A percentile compares a stretch with the other conserved stretches of the same genome.
Evolutionary conservation across 164 flowering plant genomes (phyloP).

Genomic region (Litsea cubeba): DNA sequence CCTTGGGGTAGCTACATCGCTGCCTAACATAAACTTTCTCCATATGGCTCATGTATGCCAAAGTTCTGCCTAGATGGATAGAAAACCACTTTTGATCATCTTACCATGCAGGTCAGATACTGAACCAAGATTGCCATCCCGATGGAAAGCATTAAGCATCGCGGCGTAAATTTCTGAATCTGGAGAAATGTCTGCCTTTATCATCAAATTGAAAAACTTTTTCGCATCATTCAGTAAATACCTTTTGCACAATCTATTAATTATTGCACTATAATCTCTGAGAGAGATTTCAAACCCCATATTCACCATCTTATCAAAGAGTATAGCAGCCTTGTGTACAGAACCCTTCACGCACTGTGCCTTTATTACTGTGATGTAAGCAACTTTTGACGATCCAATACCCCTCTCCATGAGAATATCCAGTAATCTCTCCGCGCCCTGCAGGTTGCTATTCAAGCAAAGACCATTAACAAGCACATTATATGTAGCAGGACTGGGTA

Average conservation of each 20-base stretch:
- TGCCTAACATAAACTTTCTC: slow-evolving; percentile 1
- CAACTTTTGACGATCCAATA: slow-evolving; percentile 41
- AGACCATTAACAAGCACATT: slow-evolving; percentile 64
- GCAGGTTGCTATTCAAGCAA: slow-evolving; percentile 45
- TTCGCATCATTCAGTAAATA: slow-evolving; percentile 38
- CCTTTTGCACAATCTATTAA: slow-evolving; percentile 76
- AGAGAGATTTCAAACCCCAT: slow-evolving; percentile 52
- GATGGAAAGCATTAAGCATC: slow-evolving; percentile 32
- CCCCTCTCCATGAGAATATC: slow-evolving; percentile 25
- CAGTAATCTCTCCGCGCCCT: slow-evolving; percentile 44
- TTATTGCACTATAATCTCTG: slow-evolving; percentile 62
- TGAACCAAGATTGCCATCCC: slow-evolving; percentile 25
- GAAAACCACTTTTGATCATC: slow-evolving; percentile 45
- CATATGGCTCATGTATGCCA: background rate
- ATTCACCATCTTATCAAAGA: slow-evolving; percentile 52
- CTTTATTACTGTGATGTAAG: slow-evolving; percentile 59
- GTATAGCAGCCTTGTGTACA: slow-evolving; percentile 28
- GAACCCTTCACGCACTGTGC: slow-evolving; percentile 77
- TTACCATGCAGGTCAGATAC: slow-evolving; percentile 28
- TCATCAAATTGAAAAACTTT: slow-evolving; percentile 44
- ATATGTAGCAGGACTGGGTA: slow-evolving; percentile 61
- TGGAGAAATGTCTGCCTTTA: slow-evolving; percentile 38
- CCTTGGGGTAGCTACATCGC: background rate
- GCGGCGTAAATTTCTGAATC: slow-evolving; percentile 45
- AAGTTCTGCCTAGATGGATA: background rate